Evolutionary conservation across 805 yeast species (phyloP).

Genomic region (Yueomyces sp.): DNA sequence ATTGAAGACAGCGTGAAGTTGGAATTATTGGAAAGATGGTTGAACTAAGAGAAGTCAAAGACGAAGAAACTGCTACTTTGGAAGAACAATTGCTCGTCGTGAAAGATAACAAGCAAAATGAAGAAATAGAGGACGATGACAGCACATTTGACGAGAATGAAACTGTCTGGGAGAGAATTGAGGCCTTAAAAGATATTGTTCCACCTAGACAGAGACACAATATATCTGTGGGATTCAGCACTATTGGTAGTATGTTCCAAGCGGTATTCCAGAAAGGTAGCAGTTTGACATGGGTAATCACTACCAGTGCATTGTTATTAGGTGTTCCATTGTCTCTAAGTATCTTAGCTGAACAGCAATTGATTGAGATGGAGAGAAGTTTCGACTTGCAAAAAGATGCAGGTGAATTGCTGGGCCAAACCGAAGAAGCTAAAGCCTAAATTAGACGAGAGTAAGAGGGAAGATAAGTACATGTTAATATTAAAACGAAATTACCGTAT

Average conservation of each 20-base stretch:
- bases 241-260: constrained; percentile 29
- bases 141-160: constrained; percentile 73
- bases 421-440: constrained; percentile 22
- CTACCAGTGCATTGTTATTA: constrained; percentile 70
- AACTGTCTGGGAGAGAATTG: constrained; percentile 72
- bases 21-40: constrained; percentile 13
- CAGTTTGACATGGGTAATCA: constrained; percentile 66
- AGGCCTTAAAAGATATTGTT: constrained; percentile 82
- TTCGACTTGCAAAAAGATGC: constrained; percentile 71
- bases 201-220: constrained; percentile 73
- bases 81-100: constrained; percentile 30
- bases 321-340: constrained; percentile 91
- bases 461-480: too few relatives aligned
- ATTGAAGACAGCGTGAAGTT: too few relatives aligned
- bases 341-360: constrained; percentile 83
- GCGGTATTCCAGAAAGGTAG: constrained; percentile 51
- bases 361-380: constrained; percentile 88
- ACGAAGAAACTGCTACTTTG: constrained; percentile 34
- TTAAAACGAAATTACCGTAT: too few relatives aligned
- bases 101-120: constrained; percentile 25
- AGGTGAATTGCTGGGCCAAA: constrained; percentile 59
- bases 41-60: constrained; percentile 23
- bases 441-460: not conserved
- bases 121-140: constrained; percentile 38
- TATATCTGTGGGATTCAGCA: constrained; percentile 23